Conservation (phyloP, 345 rosid genomes). For the Trapa bicornis region DNA sequence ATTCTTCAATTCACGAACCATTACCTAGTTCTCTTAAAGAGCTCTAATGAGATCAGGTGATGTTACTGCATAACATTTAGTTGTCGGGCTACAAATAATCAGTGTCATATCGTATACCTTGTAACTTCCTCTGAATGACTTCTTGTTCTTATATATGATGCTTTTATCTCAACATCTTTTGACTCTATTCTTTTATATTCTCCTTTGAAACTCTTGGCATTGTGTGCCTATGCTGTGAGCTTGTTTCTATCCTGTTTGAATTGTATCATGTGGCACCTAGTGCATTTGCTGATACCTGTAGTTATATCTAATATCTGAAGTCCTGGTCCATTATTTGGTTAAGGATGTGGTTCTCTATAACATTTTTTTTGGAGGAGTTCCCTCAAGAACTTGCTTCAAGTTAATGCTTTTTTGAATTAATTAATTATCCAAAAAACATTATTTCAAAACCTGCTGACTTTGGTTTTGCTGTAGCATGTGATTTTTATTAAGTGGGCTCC, state of each 20-base stretch:
- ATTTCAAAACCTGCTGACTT: neutral
- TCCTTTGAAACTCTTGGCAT: neutral
- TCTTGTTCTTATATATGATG: neutral
- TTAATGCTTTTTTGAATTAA: neutral
- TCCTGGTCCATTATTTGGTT: neutral
- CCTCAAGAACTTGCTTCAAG: neutral
- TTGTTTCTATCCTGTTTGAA: neutral
- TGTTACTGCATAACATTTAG: neutral
- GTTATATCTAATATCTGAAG: neutral
- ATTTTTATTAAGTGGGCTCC: neutral
- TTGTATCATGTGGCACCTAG: neutral
- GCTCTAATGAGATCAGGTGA: neutral
- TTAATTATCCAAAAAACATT: neutral
- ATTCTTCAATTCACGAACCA: too few species aligned
- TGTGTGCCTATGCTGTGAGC: neutral
- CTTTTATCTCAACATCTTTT: neutral
- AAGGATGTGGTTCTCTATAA: neutral
- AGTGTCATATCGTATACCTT: neutral
- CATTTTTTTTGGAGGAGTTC: neutral
- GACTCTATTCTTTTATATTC: neutral
- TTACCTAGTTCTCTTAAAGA: neutral
- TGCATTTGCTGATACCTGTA: neutral
- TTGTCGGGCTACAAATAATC: neutral
- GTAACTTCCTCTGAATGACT: neutral
- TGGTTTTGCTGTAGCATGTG: neutral